Evolutionary conservation across 495 filamentous ascomycete genomes (phyloP).

Genomic region (Penicillium samsonianum): DNA sequence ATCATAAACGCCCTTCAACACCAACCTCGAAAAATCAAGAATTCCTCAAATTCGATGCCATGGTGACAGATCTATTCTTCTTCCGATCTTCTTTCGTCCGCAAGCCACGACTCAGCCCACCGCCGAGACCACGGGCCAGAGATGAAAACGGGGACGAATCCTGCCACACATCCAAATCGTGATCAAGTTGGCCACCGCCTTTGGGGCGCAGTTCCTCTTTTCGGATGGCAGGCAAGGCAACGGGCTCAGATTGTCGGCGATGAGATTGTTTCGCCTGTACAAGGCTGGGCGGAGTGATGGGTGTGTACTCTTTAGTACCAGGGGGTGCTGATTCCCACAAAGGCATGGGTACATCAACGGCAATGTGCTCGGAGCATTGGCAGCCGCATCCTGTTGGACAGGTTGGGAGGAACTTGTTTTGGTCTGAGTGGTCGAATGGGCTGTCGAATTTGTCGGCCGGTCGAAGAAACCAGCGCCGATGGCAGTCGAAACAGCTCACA

Average conservation of each 20-base stretch:
- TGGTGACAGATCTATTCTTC: constrained; percentile 27
- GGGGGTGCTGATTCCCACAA: constrained; percentile 26
- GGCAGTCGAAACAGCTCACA: constrained; percentile 52
- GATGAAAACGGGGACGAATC: constrained; percentile 47
- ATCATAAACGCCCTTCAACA: background rate
- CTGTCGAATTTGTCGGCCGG: constrained; percentile 17
- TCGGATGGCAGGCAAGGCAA: constrained; percentile 15
- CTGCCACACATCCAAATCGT: constrained; percentile 45
- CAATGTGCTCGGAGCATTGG: constrained; percentile 47
- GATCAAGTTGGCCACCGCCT: constrained; percentile 31
- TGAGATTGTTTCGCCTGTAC: constrained; percentile 27
- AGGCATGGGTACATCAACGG: constrained; percentile 32
- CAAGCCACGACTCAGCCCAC: constrained; percentile 45
- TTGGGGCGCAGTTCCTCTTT: constrained; percentile 12
- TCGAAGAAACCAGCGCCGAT: constrained; percentile 41
- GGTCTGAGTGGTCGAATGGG: constrained; percentile 9
- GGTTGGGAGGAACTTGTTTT: constrained; percentile 25
- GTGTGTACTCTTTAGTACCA: background rate
- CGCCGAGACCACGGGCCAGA: constrained; percentile 47
- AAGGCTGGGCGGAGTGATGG: background rate
- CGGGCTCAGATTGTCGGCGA: constrained; percentile 28
- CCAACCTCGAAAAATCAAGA: constrained; percentile 9
- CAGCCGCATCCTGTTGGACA: constrained; percentile 56
- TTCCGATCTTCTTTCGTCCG: constrained; percentile 35
- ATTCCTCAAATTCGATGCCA: constrained; percentile 10